Conservation (phyloP, 441 rosid species). For the Erodium moschatum region DNA sequence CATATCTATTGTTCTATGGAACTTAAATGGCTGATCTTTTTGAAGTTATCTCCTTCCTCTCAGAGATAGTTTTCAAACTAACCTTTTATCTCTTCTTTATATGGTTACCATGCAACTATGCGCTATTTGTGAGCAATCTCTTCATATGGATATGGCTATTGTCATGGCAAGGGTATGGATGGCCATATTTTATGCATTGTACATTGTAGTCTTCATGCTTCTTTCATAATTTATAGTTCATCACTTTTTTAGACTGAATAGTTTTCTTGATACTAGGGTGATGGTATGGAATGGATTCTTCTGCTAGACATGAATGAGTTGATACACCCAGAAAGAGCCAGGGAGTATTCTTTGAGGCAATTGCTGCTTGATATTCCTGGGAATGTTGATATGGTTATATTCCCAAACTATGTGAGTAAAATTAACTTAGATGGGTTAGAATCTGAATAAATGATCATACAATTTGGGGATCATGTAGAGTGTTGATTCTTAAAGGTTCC, state of each 20-base stretch:
- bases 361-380: slow-evolving; percentile 63
- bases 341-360: slow-evolving; percentile 60
- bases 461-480: slow-evolving; percentile 8
- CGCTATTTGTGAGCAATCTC: slow-evolving; percentile 71
- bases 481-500: background rate
- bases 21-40: background rate
- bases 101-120: slow-evolving; percentile 52
- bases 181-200: slow-evolving; percentile 1
- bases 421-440: no score
- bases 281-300: slow-evolving; percentile 64
- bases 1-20: background rate
- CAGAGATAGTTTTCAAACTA: slow-evolving; percentile 11
- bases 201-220: slow-evolving; percentile 1
- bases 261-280: slow-evolving; percentile 32
- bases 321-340: slow-evolving; percentile 19
- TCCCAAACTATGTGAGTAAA: slow-evolving; percentile 62
- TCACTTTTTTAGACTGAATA: no score
- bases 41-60: background rate
- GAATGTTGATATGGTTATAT: slow-evolving; percentile 66
- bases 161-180: slow-evolving; percentile 63
- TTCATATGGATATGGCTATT: slow-evolving; percentile 83
- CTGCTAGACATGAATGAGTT: slow-evolving; percentile 69
- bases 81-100: background rate
- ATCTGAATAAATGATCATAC: background rate
- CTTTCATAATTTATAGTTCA: slow-evolving; percentile 16